phyloP scores from a whole-genome alignment of 345 rosid species.

The Dipteronia sinensis region DNA sequence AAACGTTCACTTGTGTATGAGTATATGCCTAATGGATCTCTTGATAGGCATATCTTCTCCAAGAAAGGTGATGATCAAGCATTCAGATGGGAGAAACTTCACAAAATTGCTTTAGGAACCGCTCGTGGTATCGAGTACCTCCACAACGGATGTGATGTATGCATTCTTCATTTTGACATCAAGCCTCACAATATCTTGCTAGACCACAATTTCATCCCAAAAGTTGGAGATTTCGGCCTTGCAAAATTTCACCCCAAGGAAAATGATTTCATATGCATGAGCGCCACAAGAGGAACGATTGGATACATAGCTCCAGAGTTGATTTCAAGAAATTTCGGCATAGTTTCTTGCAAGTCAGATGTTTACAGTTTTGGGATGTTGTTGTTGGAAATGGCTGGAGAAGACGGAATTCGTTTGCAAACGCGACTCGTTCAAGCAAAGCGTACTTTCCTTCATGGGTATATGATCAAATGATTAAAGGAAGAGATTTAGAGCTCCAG shows the following conservation, averaged over 20 bases:
- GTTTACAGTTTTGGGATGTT: slow-evolving; percentile 34
- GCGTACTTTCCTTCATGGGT: neutral
- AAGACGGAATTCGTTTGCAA: neutral
- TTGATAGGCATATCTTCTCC: neutral
- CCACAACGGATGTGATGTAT: slow-evolving; percentile 28
- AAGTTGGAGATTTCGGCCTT: slow-evolving; percentile 35
- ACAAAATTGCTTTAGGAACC: slow-evolving; percentile 24
- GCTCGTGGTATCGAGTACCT: slow-evolving; percentile 33
- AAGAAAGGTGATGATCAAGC: neutral
- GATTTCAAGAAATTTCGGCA: slow-evolving; percentile 21
- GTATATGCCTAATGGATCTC: slow-evolving; percentile 22
- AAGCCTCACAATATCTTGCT: slow-evolving; percentile 37
- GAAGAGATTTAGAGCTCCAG: neutral
- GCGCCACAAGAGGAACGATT: slow-evolving; percentile 20
- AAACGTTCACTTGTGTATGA: slow-evolving; percentile 13
- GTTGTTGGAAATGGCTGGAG: slow-evolving; percentile 29
- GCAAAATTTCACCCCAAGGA: slow-evolving; percentile 25
- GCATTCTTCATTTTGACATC: slow-evolving; percentile 36
- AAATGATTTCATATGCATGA: slow-evolving; percentile 17
- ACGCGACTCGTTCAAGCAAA: neutral
- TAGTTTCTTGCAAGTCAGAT: slow-evolving; percentile 32
- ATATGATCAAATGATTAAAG: neutral
- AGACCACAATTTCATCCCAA: slow-evolving; percentile 26
- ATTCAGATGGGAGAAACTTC: slow-evolving; percentile 1
- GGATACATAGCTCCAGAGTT: slow-evolving; percentile 34